Evolutionary conservation across 2,329 filamentous ascomycete species (phyloP).

Genomic region (Sclerotinia trifoliorum): DNA sequence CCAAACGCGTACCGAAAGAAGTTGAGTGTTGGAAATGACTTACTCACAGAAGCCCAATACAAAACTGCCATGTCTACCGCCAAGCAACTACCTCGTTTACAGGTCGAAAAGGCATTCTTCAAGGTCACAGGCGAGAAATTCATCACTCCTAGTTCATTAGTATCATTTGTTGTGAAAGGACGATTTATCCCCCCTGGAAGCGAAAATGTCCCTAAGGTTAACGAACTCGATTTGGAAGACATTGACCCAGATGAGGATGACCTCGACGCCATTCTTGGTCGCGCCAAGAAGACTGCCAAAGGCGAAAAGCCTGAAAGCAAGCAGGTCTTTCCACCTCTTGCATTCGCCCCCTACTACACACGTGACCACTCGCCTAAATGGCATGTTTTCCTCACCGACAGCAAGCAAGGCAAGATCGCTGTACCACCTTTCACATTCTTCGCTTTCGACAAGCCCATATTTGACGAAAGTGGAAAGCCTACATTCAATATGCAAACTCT

Average conservation of each 20-base stretch:
- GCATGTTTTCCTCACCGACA: conserved; percentile 93
- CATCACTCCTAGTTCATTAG: conserved; percentile 87
- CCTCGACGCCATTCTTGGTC: conserved; percentile 77
- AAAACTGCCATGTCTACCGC: conserved; percentile 72
- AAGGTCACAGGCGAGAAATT: conserved; percentile 94
- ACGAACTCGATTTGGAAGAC: conserved; percentile 81
- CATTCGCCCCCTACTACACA: conserved; percentile 85
- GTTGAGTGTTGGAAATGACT: conserved; percentile 66
- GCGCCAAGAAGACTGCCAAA: conserved; percentile 66
- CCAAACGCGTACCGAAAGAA: conserved; percentile 71
- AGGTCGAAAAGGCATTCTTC: conserved; percentile 93
- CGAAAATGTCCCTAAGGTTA: conserved; percentile 68
- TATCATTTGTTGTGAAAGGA: conserved; percentile 92
- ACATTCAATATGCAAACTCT: conserved; percentile 95
- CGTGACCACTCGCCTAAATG: conserved; percentile 87
- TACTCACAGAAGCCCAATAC: conserved; percentile 76
- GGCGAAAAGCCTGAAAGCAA: conserved; percentile 60
- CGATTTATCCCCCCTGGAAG: conserved; percentile 88
- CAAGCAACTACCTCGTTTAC: conserved; percentile 77
- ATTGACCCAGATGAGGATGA: conserved; percentile 92
- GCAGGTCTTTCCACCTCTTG: conserved; percentile 75
- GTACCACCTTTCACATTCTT: conserved; percentile 96
- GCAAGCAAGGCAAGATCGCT: conserved; percentile 91
- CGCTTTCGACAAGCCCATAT: conserved; percentile 85
- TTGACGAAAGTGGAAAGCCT: conserved; percentile 75